Evolutionary conservation across 257 asterid genomes (phyloP).

Genomic region (Ajuga chamaepitys): DNA sequence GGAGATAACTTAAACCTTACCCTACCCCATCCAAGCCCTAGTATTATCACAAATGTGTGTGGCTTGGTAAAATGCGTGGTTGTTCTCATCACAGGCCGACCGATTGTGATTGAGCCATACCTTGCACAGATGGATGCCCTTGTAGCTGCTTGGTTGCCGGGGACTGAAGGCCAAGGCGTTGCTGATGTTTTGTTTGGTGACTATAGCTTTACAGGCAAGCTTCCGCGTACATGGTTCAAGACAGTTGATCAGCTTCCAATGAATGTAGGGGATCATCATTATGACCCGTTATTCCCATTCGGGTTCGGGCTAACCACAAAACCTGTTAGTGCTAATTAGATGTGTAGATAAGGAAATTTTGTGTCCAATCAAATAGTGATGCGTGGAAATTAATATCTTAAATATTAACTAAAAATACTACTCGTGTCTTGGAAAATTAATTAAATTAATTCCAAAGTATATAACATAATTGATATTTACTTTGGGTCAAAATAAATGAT

Average conservation of each 20-base stretch:
- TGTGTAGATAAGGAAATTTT: too few species aligned
- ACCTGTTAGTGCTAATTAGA: background rate
- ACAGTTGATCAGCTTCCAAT: conserved; percentile 40
- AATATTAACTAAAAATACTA: too few species aligned
- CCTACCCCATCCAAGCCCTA: conserved; percentile 26
- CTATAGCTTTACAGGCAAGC: conserved; percentile 30
- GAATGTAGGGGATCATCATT: conserved; percentile 37
- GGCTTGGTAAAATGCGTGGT: conserved; percentile 32
- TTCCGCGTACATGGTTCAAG: conserved; percentile 36
- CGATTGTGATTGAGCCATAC: conserved; percentile 31
- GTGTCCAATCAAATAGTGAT: too few species aligned
- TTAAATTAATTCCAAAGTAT: too few species aligned
- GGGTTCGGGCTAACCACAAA: conserved; percentile 30
- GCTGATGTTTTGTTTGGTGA: conserved; percentile 36
- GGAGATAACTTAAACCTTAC: conserved; percentile 44
- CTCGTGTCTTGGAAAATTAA: too few species aligned
- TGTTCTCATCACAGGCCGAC: conserved; percentile 35
- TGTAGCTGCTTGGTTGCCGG: conserved; percentile 43
- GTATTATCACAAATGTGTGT: conserved; percentile 25
- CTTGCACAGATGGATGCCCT: conserved; percentile 26
- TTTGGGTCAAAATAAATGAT: too few species aligned
- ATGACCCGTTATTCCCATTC: conserved; percentile 33
- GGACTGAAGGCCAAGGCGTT: conserved; percentile 39
- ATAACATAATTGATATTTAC: too few species aligned
- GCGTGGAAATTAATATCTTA: too few species aligned